Evolutionary conservation across 2,329 filamentous ascomycete genomes (phyloP).

Genomic region (Sclerotinia trifoliorum): DNA sequence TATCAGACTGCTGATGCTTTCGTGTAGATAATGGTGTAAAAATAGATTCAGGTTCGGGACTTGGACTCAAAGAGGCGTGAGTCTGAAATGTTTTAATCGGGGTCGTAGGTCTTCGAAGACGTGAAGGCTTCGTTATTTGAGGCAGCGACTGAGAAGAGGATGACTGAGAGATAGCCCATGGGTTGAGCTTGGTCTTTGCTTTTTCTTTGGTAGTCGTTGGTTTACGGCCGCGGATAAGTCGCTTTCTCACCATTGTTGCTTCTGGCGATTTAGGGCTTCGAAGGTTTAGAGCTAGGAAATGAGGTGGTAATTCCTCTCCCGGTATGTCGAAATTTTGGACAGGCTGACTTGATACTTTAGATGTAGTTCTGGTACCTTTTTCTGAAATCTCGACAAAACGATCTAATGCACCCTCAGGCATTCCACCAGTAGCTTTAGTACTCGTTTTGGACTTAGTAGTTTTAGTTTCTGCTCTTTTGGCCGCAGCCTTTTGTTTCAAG

Average conservation of each 20-base stretch:
- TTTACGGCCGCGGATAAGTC: constrained; percentile 5
- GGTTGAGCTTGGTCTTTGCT: constrained; percentile 15
- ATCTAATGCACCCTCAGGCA: constrained; percentile 40
- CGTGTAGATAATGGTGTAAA: constrained; percentile 1
- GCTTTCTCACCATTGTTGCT: not conserved
- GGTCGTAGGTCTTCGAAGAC: not conserved
- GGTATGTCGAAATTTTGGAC: not conserved
- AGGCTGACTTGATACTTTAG: constrained; percentile 18
- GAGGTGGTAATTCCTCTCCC: constrained; percentile 28
- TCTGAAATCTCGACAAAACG: constrained; percentile 39
- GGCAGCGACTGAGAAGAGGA: constrained; percentile 12
- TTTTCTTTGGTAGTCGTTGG: constrained; percentile 3
- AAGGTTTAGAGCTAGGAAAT: constrained; percentile 12
- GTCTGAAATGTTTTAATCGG: constrained; percentile 2
- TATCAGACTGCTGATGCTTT: not conserved
- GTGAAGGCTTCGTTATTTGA: constrained; percentile 12
- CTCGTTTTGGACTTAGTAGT: constrained; percentile 10
- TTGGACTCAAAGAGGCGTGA: constrained; percentile 6
- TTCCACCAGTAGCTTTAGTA: constrained; percentile 32
- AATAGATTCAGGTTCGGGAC: constrained; percentile 5
- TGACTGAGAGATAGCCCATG: constrained; percentile 18
- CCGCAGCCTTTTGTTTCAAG: constrained; percentile 29
- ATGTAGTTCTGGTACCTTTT: constrained; percentile 20
- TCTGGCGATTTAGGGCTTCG: constrained; percentile 4
- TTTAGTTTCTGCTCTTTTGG: constrained; percentile 31